Percentiles rank a stretch among this genome's conserved stretches.
Evolutionary conservation across 2,329 filamentous ascomycete species (phyloP).

Genomic region (Fusarium metavorans): DNA sequence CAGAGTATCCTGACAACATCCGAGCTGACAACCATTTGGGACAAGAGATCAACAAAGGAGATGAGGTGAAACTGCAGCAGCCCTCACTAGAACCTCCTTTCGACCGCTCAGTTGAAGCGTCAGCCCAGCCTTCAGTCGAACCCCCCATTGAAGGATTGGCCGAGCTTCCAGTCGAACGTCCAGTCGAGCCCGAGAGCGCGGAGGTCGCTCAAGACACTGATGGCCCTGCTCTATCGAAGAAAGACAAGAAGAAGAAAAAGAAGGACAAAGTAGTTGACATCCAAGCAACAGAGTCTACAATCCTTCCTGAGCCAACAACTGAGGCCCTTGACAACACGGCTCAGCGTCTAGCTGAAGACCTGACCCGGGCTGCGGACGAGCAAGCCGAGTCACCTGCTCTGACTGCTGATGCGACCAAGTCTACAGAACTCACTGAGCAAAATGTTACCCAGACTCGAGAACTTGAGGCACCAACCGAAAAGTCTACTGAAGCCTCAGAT

Average conservation of each 20-base stretch:
- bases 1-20: background rate
- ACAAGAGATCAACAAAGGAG: background rate
- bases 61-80: slow-evolving; percentile 6
- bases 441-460: background rate
- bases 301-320: background rate
- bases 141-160: background rate
- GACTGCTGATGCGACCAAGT: background rate
- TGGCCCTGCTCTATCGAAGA: slow-evolving; percentile 26
- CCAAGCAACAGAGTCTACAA: background rate
- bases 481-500: background rate
- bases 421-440: background rate
- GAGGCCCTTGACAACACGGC: background rate
- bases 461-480: background rate
- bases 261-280: slow-evolving; percentile 21
- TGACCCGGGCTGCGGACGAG: background rate
- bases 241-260: slow-evolving; percentile 38
- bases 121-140: background rate
- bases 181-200: background rate
- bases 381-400: background rate
- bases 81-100: background rate
- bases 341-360: background rate
- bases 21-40: background rate
- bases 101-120: background rate
- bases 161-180: background rate
- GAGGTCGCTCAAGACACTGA: slow-evolving; percentile 24